These are phyloP conservation scores for Phytopythium litorale DNA, from an alignment of 352 stramenopile genomes.

Conservation along the genomic window DNA sequence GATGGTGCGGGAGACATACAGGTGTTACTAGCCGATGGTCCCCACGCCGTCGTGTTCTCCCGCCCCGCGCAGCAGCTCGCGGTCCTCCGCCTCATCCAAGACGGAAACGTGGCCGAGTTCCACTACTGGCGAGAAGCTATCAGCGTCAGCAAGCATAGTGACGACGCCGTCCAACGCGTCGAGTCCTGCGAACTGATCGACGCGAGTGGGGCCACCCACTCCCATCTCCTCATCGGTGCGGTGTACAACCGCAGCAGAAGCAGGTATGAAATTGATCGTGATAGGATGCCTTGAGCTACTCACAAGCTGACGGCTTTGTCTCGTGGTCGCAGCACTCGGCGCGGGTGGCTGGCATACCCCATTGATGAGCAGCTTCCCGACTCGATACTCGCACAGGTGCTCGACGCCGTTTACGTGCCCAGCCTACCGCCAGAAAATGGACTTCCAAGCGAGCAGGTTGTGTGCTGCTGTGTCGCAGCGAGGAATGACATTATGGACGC, in stretches of 20 bases:
- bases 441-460: background rate
- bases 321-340: background rate
- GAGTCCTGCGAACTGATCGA: background rate
- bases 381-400: background rate
- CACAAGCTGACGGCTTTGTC: background rate
- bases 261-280: background rate
- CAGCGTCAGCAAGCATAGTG: background rate
- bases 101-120: conserved; percentile 26
- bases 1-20: conserved; percentile 11
- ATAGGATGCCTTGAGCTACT: background rate
- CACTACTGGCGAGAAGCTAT: conserved; percentile 14
- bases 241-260: background rate
- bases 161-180: background rate
- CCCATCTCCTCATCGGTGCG: background rate
- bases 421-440: background rate
- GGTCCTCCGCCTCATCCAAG: conserved; percentile 6
- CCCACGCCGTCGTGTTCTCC: conserved; percentile 28
- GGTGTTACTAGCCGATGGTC: conserved; percentile 31
- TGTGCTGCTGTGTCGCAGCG: background rate
- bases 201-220: background rate
- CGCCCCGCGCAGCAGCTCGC: conserved; percentile 1
- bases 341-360: conserved; percentile 2
- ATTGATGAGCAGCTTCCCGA: background rate
- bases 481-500: background rate
- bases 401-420: conserved; percentile 3